Evolutionary conservation across 2,329 filamentous ascomycete genomes (phyloP), one percentile per base, ranked within the genome.

Genomic region (Alternaria atra): DNA sequence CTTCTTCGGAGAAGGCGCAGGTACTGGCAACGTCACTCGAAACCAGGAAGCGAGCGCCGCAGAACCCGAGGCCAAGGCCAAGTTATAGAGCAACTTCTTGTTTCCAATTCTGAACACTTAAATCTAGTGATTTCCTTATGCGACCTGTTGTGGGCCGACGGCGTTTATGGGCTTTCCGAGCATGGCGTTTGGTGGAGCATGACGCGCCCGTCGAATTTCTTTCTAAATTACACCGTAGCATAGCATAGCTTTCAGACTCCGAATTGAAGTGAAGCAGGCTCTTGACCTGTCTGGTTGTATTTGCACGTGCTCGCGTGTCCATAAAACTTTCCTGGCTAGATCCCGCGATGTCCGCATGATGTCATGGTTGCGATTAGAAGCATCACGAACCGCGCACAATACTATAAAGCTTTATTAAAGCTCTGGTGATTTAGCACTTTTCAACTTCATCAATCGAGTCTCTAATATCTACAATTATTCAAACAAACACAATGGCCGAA

Each of bases 1-100:
- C 74, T 99, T 99, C 85, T 99, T 99, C 73, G 95, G 95, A 61
- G 88, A 97, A 69, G 88, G 90, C 35, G 75, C 89, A 54, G 89
- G 89, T 76, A 91, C 86, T 30, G 93, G 94, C 35, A 90, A 90
- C 65, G 90, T 98, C 5, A 87, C 90, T 5, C 79, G 97, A 59
- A 99, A 98, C 79, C 84, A 90, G 66, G 94, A 97, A 73, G 95
- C 95, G 2, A 97, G 90, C 61, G 92, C 91, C 39, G 78, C 83
- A 2, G 81, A 82, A 52, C 77, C 81, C 15, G 79, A 79, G 17
- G 69, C 71, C 29, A 84, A 84, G 69, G 73, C 84, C 4, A 86
- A 85, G 70, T 74, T 86, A 50, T 86, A 66, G 54, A 46, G 37
- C 34, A 20, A 32, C 29, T 30, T 37, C 7, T 15, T 46, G 43